These are phyloP conservation scores for Hansfordia pulvinata DNA, from an alignment of 2,329 filamentous ascomycete genomes.

Conservation along the genomic window DNA sequence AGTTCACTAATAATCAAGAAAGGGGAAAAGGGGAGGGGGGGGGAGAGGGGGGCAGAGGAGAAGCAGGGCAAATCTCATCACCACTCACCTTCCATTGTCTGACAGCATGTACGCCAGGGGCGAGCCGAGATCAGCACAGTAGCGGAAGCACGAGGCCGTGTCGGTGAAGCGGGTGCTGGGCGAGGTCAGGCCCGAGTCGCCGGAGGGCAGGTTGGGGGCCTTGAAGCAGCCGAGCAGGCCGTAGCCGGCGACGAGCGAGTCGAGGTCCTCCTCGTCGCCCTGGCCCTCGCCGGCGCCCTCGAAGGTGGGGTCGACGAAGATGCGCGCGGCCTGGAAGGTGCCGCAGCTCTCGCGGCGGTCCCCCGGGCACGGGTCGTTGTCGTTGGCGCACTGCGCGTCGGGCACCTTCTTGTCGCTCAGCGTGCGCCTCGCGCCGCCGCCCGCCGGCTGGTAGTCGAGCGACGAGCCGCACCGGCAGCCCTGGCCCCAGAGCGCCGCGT, in stretches of 20 bases:
- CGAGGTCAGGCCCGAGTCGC: conserved; percentile 1
- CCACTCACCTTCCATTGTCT: conserved; percentile 2
- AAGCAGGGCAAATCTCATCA: not conserved
- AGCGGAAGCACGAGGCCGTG: conserved; percentile 3
- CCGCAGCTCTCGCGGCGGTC: conserved; percentile 14
- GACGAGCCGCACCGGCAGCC: conserved; percentile 12
- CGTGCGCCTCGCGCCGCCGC: not conserved
- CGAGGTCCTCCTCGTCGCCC: not conserved
- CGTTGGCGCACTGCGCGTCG: not conserved
- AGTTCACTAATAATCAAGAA: not conserved
- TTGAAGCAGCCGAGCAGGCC: conserved; percentile 14
- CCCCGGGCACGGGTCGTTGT: conserved; percentile 9
- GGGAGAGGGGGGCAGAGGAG: too few species aligned
- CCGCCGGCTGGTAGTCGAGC: conserved; percentile 4
- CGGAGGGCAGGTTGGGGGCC: conserved; percentile 6
- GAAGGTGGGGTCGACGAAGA: conserved; percentile 15
- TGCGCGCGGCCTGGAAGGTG: conserved; percentile 7
- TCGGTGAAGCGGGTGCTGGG: not conserved
- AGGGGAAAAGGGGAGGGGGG: too few species aligned
- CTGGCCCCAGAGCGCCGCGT: conserved; percentile 8
- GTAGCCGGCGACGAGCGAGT: conserved; percentile 6
- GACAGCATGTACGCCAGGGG: conserved; percentile 5
- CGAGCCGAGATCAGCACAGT: conserved; percentile 7
- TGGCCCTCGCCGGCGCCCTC: too few species aligned
- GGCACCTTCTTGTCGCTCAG: not conserved